These are phyloP conservation scores for Leccinellum luteum DNA, from an alignment of 768 basidiomycete species.

Conservation along the genomic window DNA sequence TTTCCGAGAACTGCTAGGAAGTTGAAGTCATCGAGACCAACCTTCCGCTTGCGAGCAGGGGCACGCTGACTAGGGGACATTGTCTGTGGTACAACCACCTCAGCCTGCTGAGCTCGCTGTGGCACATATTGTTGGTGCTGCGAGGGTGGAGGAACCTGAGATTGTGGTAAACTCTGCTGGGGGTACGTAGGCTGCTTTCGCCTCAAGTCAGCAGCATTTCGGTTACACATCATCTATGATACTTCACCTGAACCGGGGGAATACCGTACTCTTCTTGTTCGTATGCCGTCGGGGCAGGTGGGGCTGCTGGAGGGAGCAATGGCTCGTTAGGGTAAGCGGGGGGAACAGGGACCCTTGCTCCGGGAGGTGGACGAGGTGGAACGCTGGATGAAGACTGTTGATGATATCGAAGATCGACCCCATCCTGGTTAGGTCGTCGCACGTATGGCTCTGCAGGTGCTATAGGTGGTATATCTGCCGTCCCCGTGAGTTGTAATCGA, in stretches of 20 bases:
- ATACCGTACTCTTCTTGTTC: constrained; percentile 29
- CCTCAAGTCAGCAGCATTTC: constrained; percentile 3
- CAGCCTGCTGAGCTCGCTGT: constrained; percentile 33
- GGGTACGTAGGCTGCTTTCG: constrained; percentile 21
- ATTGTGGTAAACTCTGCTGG: constrained; percentile 19
- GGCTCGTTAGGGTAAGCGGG: constrained; percentile 36
- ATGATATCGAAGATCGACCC: constrained; percentile 42
- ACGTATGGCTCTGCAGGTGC: constrained; percentile 21
- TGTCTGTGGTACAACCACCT: constrained; percentile 28
- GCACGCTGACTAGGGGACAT: constrained; percentile 40
- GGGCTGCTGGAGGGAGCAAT: constrained; percentile 23
- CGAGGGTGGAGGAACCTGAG: constrained; percentile 14
- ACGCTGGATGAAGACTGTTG: constrained; percentile 33
- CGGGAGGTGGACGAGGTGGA: constrained; percentile 37
- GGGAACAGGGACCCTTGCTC: constrained; percentile 36
- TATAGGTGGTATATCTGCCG: constrained; percentile 35
- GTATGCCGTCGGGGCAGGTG: constrained; percentile 18
- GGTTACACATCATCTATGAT: background rate
- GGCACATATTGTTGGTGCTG: constrained; percentile 25
- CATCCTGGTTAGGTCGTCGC: constrained; percentile 30
- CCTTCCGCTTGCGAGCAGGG: constrained; percentile 67
- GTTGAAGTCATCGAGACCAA: constrained; percentile 98
- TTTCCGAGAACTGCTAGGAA: constrained; percentile 98
- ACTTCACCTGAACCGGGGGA: constrained; percentile 23
- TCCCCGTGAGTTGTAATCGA: constrained; percentile 42